Evolutionary conservation across 2,329 filamentous ascomycete genomes (phyloP), one percentile per base, ranked within the genome.

Genomic region (Penicillium oxalicum): DNA sequence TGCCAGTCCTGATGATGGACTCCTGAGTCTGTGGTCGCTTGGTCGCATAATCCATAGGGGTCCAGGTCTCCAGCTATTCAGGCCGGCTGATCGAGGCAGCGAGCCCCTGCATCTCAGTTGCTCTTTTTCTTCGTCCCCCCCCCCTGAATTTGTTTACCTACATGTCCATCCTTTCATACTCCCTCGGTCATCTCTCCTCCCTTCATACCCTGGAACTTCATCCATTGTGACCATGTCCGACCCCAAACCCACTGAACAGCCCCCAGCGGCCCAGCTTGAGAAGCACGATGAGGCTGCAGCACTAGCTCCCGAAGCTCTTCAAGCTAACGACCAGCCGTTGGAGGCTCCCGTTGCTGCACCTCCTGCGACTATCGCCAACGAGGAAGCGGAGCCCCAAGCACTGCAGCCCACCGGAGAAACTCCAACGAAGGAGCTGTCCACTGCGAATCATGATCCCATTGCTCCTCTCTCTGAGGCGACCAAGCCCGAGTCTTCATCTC

Each of bases 211-310:
- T 28, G 12, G 9, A 18, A 6, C 12, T 9, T 11, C n/a, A 44
- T 32, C n/a, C 6, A 33, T 44, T 36, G 48, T 29, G 29, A 61
- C 58, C 34, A 62, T 61, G 58, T 49, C 58, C 5, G 57, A 61
- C 12, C 50, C 47, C 40, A 55, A 49, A n/a, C 47, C 59, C 40
- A 45, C 52, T 29, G 55, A 60, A 43, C 53, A 58, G 39, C 40
- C 38, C 18, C 40, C 55, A 8, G 46, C 44, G 28, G 48, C 52
- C 34, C 51, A 52, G 37, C 44, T 50, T 24, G 50, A 53, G 37
- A 54, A 59, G 43, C 42, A 32, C n/a, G 52, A 57, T 32, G 51
- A 56, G 26, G 37, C 50, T 24, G 41, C 45, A 33, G 50, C 32
- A 11, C 48, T 34, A 35, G 41, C 41, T 36, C 2, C 41, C 12